Base-by-base conservation (phyloP, 352 stramenopile species). In the Discostella stelligera region DNA sequence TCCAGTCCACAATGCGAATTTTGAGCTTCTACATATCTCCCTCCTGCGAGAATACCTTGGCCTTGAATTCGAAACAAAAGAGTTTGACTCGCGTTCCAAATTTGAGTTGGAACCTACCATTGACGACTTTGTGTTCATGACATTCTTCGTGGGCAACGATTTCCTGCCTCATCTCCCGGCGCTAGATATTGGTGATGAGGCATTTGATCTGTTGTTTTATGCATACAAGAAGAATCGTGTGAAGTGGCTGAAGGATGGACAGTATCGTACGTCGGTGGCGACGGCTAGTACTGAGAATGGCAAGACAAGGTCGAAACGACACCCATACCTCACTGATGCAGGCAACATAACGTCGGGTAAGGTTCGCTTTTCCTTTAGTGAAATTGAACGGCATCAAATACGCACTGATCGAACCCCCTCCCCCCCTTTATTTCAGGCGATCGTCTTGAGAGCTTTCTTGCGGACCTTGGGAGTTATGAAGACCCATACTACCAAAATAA, bases 101-200 rank as follows among this genome's bases (percentile, higher is more conserved):
- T 98, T 95, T 82, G 90, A 98, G 74, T 94, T 95, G 25, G 97
- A 99, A 76, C 90, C 95, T 11, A 96, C 98, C 64, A 95, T 99
- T 66, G 97, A 99, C 88, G 97, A 99, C 78, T 99, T 99, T 80
- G 98, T 99, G 13, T 94, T 99, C 71, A 89, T 99, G 58, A 99
- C 96, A 54, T 99, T 99, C 80, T 90, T 99, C 64, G 92, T 99
- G 0, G 97, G 97, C 39, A 99, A 99, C 89, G 97, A 99, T 74
- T 99, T 99, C 76, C 94, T 99, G 61, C 97, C 97, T 32, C 96
- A 99, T 79, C 96, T 98, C 72, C 97, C 97, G 58, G 98, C 96
- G 44, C 84, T 99, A 8, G 96, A 99, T 85, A 99, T 99, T 83
- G 96, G 93, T 56, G 97, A 99, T 79, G 94, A 98, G 59, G 97